phyloP scores from a whole-genome alignment of 257 asterid genomes.

The Fraxinus anomala region DNA sequence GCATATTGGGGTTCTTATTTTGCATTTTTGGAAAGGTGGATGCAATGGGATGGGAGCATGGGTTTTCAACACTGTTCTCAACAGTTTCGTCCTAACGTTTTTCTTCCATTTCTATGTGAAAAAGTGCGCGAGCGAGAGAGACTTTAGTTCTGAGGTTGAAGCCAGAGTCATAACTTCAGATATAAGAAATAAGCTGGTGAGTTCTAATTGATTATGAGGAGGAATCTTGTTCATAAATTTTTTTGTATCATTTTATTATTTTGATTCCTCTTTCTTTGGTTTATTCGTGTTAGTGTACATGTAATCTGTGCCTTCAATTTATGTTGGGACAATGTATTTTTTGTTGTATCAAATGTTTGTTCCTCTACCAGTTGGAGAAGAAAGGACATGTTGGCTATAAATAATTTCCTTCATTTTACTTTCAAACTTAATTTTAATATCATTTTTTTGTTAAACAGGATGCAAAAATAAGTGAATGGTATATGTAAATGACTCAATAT shows the following conservation, averaged over 20 bases:
- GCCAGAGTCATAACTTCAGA: background rate
- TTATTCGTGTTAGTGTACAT: too few species aligned
- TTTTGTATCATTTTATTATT: background rate
- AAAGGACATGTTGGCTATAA: too few species aligned
- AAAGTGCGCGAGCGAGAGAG: conserved; percentile 26
- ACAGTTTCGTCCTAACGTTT: conserved; percentile 41
- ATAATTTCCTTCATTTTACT: too few species aligned
- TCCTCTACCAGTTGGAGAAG: too few species aligned
- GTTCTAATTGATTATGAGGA: conserved; percentile 1
- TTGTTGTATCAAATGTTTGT: too few species aligned
- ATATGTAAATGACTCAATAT: background rate
- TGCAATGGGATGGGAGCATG: conserved; percentile 93
- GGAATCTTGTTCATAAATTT: too few species aligned
- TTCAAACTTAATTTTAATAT: too few species aligned
- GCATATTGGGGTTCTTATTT: conserved; percentile 54
- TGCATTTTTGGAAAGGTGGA: conserved; percentile 73
- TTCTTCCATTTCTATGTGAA: conserved; percentile 46
- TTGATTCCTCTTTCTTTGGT: background rate
- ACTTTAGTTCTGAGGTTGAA: conserved; percentile 4
- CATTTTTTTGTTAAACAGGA: background rate
- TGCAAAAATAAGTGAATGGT: background rate
- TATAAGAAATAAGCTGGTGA: conserved; percentile 23
- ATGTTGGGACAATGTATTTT: too few species aligned
- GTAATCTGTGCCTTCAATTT: too few species aligned
- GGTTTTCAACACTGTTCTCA: conserved; percentile 61